These are phyloP conservation scores for Phoma sp. DNA, from an alignment of 2,329 filamentous ascomycete genomes.

Conservation along the genomic window DNA sequence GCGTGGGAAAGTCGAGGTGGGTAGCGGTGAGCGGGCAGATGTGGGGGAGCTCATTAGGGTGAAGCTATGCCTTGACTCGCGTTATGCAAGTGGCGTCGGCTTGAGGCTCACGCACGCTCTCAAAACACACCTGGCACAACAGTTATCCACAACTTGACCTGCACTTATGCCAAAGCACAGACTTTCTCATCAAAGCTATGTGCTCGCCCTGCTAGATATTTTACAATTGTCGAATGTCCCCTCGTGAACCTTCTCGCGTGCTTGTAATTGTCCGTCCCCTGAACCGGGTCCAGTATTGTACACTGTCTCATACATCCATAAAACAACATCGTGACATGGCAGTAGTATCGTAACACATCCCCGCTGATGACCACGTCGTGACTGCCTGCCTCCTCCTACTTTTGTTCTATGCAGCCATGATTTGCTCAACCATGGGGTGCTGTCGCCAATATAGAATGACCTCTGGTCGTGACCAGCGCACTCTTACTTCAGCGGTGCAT, in stretches of 20 bases:
- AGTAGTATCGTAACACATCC: neutral
- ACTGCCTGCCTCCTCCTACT: neutral
- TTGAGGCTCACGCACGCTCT: constrained; percentile 16
- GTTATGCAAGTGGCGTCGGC: constrained; percentile 24
- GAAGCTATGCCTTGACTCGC: constrained; percentile 40
- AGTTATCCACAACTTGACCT: constrained; percentile 12
- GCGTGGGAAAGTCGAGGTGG: constrained; percentile 26
- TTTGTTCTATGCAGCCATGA: neutral
- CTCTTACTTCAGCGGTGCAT: neutral
- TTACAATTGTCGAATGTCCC: constrained; percentile 6
- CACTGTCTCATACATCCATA: constrained; percentile 17
- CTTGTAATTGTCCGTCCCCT: neutral
- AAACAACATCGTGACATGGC: neutral
- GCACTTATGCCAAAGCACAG: constrained; percentile 17
- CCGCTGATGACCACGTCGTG: neutral
- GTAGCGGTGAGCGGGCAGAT: constrained; percentile 36
- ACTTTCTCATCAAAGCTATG: constrained; percentile 16
- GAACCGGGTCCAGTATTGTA: constrained; percentile 11
- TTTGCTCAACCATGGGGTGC: neutral
- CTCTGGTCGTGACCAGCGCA: neutral
- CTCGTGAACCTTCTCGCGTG: neutral
- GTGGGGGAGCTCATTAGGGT: constrained; percentile 23
- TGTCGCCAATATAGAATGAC: neutral
- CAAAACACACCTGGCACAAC: constrained; percentile 16
- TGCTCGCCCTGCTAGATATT: constrained; percentile 20